Evolutionary conservation across 1,284 basidiomycete genomes (phyloP).

Genomic region (Taiwanofungus camphoratus): DNA sequence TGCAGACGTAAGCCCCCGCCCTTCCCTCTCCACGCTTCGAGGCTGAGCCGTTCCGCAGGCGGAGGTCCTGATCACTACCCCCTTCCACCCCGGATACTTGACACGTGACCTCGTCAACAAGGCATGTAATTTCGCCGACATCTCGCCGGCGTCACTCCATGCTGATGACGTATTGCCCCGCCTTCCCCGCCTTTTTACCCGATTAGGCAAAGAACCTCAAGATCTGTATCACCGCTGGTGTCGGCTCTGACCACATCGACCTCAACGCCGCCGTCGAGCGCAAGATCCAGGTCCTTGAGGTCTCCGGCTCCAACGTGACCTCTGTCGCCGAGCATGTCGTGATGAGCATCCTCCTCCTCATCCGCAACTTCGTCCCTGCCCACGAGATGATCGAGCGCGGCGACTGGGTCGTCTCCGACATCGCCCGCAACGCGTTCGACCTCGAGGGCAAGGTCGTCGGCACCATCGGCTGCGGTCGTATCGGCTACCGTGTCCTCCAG

Average conservation of each 20-base stretch:
- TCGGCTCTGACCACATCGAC: conserved; percentile 93
- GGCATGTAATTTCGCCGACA: conserved; percentile 11
- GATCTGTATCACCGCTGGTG: conserved; percentile 90
- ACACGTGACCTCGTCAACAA: conserved; percentile 69
- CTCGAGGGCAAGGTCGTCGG: conserved; percentile 90
- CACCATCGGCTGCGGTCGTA: conserved; percentile 82
- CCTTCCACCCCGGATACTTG: conserved; percentile 90
- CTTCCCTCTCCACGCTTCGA: neutral
- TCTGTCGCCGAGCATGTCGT: conserved; percentile 93
- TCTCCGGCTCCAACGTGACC: conserved; percentile 61
- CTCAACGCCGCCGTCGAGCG: conserved; percentile 83
- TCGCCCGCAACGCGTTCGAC: conserved; percentile 82
- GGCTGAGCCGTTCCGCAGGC: conserved; percentile 30
- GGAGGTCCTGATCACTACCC: conserved; percentile 83
- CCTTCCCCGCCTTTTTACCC: neutral
- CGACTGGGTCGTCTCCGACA: conserved; percentile 80
- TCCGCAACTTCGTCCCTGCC: conserved; percentile 82
- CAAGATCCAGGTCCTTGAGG: conserved; percentile 59
- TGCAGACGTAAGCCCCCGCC: conserved; percentile 56
- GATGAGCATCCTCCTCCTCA: conserved; percentile 79
- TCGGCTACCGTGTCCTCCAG: conserved; percentile 89
- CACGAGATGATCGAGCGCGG: conserved; percentile 84
- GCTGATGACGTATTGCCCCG: conserved; percentile 1
- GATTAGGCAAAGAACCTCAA: conserved; percentile 83
- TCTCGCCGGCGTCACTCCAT: neutral